phyloP scores from a whole-genome alignment of 1,284 basidiomycete genomes.

The Schizopora paradoxa region DNA sequence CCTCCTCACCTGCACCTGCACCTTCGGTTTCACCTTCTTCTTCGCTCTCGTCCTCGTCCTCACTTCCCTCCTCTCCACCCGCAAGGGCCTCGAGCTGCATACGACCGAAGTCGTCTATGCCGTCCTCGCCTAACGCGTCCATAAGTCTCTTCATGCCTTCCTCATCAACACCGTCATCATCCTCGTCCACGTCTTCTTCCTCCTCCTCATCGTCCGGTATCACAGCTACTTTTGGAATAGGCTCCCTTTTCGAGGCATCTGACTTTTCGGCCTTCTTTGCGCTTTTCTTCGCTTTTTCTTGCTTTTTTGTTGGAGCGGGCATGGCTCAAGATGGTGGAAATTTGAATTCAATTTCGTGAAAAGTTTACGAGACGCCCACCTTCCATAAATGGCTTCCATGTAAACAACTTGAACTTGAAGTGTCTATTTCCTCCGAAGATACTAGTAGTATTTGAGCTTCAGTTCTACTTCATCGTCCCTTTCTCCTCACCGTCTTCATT shows the following conservation, averaged over 20 bases:
- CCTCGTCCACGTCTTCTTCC: constrained; percentile 36
- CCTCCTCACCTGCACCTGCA: constrained; percentile 22
- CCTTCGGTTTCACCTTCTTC: constrained; percentile 22
- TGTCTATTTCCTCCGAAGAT: too few species aligned
- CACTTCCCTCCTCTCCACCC: constrained; percentile 33
- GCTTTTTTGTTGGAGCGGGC: too few species aligned
- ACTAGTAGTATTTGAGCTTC: too few species aligned
- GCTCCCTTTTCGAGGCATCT: background rate
- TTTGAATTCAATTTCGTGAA: too few species aligned
- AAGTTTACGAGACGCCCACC: too few species aligned
- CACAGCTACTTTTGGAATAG: too few species aligned
- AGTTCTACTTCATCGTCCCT: too few species aligned
- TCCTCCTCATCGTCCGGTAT: constrained; percentile 19
- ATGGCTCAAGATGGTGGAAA: too few species aligned
- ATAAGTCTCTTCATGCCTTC: constrained; percentile 62
- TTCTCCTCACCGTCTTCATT: too few species aligned
- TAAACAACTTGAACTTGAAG: too few species aligned
- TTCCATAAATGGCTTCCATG: too few species aligned
- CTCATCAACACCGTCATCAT: constrained; percentile 58
- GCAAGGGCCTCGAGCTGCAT: constrained; percentile 42
- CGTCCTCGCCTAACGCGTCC: constrained; percentile 63
- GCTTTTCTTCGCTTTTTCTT: too few species aligned
- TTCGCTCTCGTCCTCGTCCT: constrained; percentile 23
- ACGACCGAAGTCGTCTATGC: constrained; percentile 55
- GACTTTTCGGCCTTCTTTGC: background rate